Base-by-base conservation (phyloP, 2,329 filamentous ascomycete species). In the Arthrinium phaeospermum region DNA sequence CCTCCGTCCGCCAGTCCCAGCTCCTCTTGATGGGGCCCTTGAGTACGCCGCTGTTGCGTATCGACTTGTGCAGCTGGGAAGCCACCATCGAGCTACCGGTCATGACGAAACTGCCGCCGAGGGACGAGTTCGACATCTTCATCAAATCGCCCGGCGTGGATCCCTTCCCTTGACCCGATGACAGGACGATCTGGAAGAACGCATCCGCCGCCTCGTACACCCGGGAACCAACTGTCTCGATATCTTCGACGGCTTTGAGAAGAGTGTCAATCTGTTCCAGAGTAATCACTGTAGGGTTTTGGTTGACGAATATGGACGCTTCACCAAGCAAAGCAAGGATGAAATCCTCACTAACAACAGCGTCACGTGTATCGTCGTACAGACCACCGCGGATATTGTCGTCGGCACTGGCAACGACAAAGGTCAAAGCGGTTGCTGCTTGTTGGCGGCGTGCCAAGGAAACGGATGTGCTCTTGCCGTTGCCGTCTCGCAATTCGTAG, bases 351-450 rank as follows among this genome's bases (percentile, higher is more conserved):
- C 94, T 94, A 24, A 98, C 93, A 8, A 97, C 94, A 0, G 94
- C 91, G 78, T 95, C 93, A 16, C 93, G 90, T 24, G 90, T 89
- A 34, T 91, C 91, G 79, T 98, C 95, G 80, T 95, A 97, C 2
- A 98, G 86, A 0, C 96, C 96, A 71, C 96, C 96, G 72, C 94
- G 93, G 77, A 98, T 97, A 79, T 94, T 96, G 81, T 98, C 95
- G 72, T 94, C 93, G 2, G 96, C 92, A 79, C 93, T 96, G 71
- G 92, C 90, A 76, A 98, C 93, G 72, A 97, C 92, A n/a, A 94
- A 92, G 61, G 94, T 87, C 69, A 98, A 86, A 1, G 94, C 92
- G 61, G 89, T 87, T 0, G 92, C 93, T 6, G 95, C 88, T 75
- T 92, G 90, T 71, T 90, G 89, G 75, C 91, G 93, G 27, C 92